Evolutionary conservation across 192 early-diverging fungal species (phyloP).

Genomic region (Spizellomyces punctatus): DNA sequence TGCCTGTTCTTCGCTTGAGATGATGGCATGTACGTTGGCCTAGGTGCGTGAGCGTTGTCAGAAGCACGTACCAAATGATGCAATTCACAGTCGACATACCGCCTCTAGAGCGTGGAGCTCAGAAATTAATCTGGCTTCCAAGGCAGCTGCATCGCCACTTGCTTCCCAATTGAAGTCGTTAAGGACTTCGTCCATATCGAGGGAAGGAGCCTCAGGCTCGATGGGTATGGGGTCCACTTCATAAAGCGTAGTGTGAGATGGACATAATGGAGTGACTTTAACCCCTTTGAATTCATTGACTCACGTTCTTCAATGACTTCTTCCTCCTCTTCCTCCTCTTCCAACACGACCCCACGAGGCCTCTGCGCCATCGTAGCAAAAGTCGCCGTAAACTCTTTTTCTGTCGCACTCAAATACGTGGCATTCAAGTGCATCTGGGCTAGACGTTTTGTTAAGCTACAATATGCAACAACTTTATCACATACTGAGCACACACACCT

Average conservation of each 20-base stretch:
- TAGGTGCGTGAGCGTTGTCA: slow-evolving; percentile 11
- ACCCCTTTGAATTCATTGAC: background rate
- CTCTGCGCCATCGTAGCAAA: slow-evolving; percentile 14
- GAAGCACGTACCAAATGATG: background rate
- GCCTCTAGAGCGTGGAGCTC: slow-evolving; percentile 87
- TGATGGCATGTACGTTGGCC: slow-evolving; percentile 95
- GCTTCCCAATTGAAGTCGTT: slow-evolving; percentile 89
- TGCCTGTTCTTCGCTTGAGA: slow-evolving; percentile 87
- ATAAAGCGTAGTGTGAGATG: too few relatives aligned
- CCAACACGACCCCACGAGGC: slow-evolving; percentile 10
- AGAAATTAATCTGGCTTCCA: slow-evolving; percentile 80
- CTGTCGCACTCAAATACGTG: slow-evolving; percentile 17
- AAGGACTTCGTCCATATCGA: slow-evolving; percentile 45
- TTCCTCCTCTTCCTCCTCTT: slow-evolving; percentile 29
- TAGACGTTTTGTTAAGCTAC: slow-evolving; percentile 3
- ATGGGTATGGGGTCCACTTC: background rate
- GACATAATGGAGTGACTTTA: background rate
- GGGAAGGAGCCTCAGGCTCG: slow-evolving; percentile 11
- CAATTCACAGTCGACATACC: slow-evolving; percentile 37
- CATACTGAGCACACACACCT: background rate
- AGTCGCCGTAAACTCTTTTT: slow-evolving; percentile 25
- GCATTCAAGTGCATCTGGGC: slow-evolving; percentile 27
- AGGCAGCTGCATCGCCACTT: slow-evolving; percentile 81
- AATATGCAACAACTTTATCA: background rate
- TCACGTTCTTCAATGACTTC: background rate